Percentiles rank a stretch among this genome's conserved stretches.
phyloP scores from a whole-genome alignment of 192 early-diverging fungal genomes.

The Gonapodya sp. region DNA sequence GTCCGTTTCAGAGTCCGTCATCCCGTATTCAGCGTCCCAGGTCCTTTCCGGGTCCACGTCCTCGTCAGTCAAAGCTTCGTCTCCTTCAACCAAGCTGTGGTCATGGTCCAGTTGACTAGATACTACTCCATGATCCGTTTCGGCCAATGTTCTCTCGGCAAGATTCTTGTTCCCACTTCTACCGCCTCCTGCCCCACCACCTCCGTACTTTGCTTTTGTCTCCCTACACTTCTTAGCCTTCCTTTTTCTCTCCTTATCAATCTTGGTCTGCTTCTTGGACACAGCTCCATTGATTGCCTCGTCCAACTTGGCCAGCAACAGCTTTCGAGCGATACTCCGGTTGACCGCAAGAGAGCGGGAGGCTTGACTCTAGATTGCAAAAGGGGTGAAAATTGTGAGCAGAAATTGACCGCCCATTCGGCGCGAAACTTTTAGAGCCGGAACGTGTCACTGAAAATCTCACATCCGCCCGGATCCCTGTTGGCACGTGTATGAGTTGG shows the following conservation, averaged over 20 bases:
- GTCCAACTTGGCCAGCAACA: constrained; percentile 29
- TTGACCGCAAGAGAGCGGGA: constrained; percentile 28
- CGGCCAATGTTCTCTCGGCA: too few relatives aligned
- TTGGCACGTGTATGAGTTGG: constrained; percentile 32
- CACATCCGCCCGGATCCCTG: constrained; percentile 24
- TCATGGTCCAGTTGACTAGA: too few relatives aligned
- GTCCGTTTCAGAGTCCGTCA: too few relatives aligned
- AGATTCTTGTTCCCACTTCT: too few relatives aligned
- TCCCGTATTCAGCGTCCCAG: too few relatives aligned
- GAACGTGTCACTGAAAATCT: too few relatives aligned
- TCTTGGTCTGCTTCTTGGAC: constrained; percentile 17
- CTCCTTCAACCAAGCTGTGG: too few relatives aligned
- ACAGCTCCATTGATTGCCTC: constrained; percentile 23
- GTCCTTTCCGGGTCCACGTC: too few relatives aligned
- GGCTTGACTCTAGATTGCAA: constrained; percentile 25
- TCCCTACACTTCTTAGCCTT: constrained; percentile 15
- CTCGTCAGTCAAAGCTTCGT: too few relatives aligned
- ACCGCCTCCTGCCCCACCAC: too few relatives aligned
- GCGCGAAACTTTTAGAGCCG: background rate
- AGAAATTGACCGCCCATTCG: background rate
- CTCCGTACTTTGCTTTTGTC: background rate
- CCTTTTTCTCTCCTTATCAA: constrained; percentile 14
- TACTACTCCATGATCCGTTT: too few relatives aligned
- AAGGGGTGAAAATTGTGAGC: too few relatives aligned
- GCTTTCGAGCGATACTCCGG: constrained; percentile 34